A percentile compares a stretch with the other conserved stretches of the same genome.
Evolutionary conservation across 2,329 filamentous ascomycete genomes (phyloP).

Genomic region (Periglandula ipomoeae): DNA sequence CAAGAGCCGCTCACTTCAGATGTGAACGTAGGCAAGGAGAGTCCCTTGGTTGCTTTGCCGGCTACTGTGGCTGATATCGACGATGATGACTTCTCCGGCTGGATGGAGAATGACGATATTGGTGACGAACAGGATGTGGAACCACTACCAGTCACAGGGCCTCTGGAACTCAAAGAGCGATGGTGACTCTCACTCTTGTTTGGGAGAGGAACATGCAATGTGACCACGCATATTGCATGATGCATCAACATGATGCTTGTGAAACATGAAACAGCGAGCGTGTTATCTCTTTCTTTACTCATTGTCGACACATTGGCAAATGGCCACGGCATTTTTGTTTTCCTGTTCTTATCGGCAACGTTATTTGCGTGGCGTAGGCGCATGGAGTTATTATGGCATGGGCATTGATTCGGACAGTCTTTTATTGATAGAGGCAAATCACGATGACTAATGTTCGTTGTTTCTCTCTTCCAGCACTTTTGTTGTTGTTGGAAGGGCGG

Average conservation of each 20-base stretch:
- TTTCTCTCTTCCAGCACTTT: too few species aligned
- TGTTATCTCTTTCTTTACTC: not conserved
- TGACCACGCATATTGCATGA: not conserved
- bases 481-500: too few species aligned
- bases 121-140: not conserved
- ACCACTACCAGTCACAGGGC: not conserved
- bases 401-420: too few species aligned
- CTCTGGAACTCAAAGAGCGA: not conserved
- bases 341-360: not conserved
- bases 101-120: constrained; percentile 17
- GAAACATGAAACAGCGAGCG: not conserved
- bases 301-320: not conserved
- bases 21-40: not conserved
- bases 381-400: not conserved
- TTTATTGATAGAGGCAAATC: too few species aligned
- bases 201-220: not conserved
- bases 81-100: constrained; percentile 17
- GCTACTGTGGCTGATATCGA: constrained; percentile 3
- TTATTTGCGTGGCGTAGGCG: not conserved
- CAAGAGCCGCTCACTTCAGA: not conserved
- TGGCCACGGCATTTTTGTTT: not conserved
- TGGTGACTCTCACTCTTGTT: too few species aligned
- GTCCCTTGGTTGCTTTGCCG: constrained; percentile 11
- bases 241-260: not conserved
- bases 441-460: too few species aligned